Percentiles rank a stretch among this genome's conserved stretches.
Evolutionary conservation across 345 rosid species (phyloP).

Genomic region (Microcos paniculata): DNA sequence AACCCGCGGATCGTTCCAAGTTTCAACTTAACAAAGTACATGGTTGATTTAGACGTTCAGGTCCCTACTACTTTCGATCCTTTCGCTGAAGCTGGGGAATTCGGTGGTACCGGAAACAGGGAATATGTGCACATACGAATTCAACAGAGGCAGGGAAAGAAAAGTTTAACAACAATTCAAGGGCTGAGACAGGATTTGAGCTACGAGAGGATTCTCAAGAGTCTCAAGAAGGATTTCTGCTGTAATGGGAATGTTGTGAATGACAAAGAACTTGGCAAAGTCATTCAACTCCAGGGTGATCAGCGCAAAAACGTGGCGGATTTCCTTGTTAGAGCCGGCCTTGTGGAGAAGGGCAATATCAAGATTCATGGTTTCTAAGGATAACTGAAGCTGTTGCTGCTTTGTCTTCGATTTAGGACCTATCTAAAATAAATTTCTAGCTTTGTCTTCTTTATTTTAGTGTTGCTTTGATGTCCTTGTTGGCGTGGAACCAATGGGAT

Average conservation of each 20-base stretch:
- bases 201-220: conserved; percentile 76
- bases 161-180: conserved; percentile 73
- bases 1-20: conserved; percentile 11
- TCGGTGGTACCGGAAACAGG: conserved; percentile 52
- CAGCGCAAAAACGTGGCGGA: conserved; percentile 78
- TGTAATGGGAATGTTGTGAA: conserved; percentile 90
- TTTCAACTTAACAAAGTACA: conserved; percentile 45
- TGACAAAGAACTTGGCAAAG: conserved; percentile 81
- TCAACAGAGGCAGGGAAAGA: conserved; percentile 84
- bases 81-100: conserved; percentile 54
- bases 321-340: conserved; percentile 56
- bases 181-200: conserved; percentile 69
- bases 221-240: conserved; percentile 77
- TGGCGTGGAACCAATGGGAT: neutral
- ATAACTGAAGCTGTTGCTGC: neutral
- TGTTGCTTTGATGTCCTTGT: neutral
- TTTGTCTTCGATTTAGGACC: neutral
- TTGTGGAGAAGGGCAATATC: conserved; percentile 74
- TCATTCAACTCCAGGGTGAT: conserved; percentile 96
- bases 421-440: neutral
- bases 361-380: conserved; percentile 84
- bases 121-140: conserved; percentile 69
- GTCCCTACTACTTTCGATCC: conserved; percentile 73
- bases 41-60: conserved; percentile 66
- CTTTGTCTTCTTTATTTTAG: neutral